Evolutionary conservation across 176 grass and related monocot genomes (phyloP).

Genomic region (Rhynchospora tenuis): DNA sequence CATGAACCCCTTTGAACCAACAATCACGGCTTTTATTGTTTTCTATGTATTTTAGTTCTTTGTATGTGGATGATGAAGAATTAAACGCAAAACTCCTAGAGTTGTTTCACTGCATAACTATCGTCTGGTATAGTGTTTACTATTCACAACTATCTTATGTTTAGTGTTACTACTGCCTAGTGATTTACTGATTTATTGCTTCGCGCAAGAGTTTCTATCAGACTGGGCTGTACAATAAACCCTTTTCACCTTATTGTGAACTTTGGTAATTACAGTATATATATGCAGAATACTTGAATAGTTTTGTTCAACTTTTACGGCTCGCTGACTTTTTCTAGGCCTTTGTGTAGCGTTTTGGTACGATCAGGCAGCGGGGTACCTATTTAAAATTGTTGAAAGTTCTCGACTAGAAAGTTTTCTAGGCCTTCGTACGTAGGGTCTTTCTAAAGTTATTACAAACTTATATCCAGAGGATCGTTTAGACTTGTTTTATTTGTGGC

Average conservation of each 20-base stretch:
- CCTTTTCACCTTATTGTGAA: neutral
- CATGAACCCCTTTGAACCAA: slow-evolving; percentile 9
- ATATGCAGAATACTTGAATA: neutral
- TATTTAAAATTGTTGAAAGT: no score
- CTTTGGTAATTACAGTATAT: neutral
- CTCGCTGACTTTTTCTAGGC: no score
- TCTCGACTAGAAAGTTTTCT: no score
- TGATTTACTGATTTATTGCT: neutral
- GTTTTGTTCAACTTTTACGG: no score
- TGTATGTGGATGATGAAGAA: neutral
- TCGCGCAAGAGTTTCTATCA: neutral
- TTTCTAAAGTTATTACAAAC: no score
- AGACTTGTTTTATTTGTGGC: no score
- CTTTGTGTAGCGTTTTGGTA: no score
- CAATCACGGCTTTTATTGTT: neutral
- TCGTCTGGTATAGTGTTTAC: neutral
- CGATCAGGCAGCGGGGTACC: no score
- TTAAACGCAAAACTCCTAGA: neutral
- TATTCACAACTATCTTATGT: neutral
- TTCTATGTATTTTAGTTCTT: slow-evolving; percentile 7
- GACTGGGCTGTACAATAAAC: neutral
- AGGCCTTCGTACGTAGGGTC: no score
- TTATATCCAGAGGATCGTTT: no score
- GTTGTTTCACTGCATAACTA: neutral
- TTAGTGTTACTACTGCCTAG: neutral